Conservation (phyloP, 768 basidiomycete species). For the Tulasnella sp. region DNA sequence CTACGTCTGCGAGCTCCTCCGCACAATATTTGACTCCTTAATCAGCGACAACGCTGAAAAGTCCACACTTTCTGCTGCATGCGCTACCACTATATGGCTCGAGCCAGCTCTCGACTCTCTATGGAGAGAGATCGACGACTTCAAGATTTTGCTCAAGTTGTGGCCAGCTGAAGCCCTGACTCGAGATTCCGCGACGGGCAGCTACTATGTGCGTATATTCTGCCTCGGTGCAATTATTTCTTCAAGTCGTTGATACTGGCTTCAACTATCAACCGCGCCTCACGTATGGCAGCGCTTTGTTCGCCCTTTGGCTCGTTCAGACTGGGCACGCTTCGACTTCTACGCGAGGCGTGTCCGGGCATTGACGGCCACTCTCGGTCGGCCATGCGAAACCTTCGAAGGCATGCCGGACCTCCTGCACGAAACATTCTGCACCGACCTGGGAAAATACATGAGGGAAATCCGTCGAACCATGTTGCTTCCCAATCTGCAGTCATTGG, state of each 20-base stretch:
- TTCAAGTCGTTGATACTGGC: slow-evolving; percentile 20
- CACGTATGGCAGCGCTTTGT: background rate
- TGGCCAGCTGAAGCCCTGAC: slow-evolving; percentile 17
- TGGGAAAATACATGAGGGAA: background rate
- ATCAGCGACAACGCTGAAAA: background rate
- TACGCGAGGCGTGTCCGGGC: slow-evolving; percentile 2
- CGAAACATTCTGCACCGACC: slow-evolving; percentile 15
- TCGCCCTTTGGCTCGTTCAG: background rate
- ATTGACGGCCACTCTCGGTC: slow-evolving; percentile 9
- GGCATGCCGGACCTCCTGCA: slow-evolving; percentile 16
- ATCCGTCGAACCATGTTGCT: background rate
- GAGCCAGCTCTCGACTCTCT: slow-evolving; percentile 24
- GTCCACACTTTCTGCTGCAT: slow-evolving; percentile 7
- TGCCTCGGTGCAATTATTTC: slow-evolving; percentile 22
- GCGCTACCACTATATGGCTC: slow-evolving; percentile 3
- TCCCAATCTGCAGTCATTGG: slow-evolving; percentile 15
- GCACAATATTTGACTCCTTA: slow-evolving; percentile 11
- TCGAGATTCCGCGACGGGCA: slow-evolving; percentile 2
- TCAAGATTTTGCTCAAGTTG: slow-evolving; percentile 20
- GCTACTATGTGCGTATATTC: slow-evolving; percentile 19
- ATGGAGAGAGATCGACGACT: slow-evolving; percentile 18
- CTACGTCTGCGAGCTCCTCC: slow-evolving; percentile 21
- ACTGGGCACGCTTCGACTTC: slow-evolving; percentile 25
- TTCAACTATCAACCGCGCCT: background rate
- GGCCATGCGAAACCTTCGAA: slow-evolving; percentile 2